Conservation (phyloP, 208 protist species). For the Trypanosoma caninum region DNA sequence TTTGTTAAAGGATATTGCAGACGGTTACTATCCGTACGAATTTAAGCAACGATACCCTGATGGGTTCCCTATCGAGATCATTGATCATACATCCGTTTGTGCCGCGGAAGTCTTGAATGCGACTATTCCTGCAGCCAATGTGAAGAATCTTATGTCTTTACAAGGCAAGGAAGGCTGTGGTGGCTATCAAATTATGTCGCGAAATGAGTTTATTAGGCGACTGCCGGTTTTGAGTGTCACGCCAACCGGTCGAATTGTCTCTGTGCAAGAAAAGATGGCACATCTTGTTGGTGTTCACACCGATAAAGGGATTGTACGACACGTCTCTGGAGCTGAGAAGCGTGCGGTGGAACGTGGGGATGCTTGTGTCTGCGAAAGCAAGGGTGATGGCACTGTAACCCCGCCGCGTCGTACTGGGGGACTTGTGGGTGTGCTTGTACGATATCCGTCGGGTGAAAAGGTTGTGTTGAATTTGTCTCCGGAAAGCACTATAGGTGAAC, state of each 20-base stretch:
- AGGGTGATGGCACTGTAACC: neutral
- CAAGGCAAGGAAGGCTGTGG: slow-evolving; percentile 14
- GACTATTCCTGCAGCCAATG: slow-evolving; percentile 1
- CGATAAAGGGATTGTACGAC: slow-evolving; percentile 26
- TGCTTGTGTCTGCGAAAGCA: neutral
- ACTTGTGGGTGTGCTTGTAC: slow-evolving; percentile 57
- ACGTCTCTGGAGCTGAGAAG: slow-evolving; percentile 47
- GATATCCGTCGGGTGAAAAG: slow-evolving; percentile 61
- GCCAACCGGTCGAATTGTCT: slow-evolving; percentile 57
- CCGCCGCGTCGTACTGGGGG: slow-evolving; percentile 17
- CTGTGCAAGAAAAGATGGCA: slow-evolving; percentile 55
- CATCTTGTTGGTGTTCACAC: slow-evolving; percentile 33
- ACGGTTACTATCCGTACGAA: slow-evolving; percentile 94
- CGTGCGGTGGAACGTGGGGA: neutral
- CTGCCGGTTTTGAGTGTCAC: slow-evolving; percentile 69
- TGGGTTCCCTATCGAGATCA: slow-evolving; percentile 86
- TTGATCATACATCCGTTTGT: slow-evolving; percentile 50
- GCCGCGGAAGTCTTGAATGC: slow-evolving; percentile 1
- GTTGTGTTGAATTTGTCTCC: slow-evolving; percentile 50
- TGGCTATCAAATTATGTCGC: slow-evolving; percentile 28
- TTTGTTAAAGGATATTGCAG: slow-evolving; percentile 85
- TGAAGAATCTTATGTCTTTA: slow-evolving; percentile 12
- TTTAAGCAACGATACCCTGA: slow-evolving; percentile 92
- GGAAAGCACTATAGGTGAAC: slow-evolving; percentile 50
- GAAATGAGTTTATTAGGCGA: slow-evolving; percentile 60